Evolutionary conservation across 768 basidiomycete species (phyloP).

Genomic region (Tulasnella sp.): DNA sequence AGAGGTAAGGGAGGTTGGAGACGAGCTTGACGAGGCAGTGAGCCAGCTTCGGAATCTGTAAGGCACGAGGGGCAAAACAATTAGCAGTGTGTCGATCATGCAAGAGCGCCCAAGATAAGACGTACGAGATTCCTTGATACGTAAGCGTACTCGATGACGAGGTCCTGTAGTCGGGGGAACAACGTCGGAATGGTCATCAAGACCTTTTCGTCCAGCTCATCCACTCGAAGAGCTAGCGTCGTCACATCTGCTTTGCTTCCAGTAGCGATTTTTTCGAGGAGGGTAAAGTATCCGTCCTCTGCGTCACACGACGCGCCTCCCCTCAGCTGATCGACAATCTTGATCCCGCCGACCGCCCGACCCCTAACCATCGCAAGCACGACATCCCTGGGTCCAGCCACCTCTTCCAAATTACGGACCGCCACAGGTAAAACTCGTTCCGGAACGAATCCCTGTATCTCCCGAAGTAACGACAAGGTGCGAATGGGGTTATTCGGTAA

Average conservation of each 20-base stretch:
- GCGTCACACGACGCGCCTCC: background rate
- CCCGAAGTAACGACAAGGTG: background rate
- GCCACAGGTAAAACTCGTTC: background rate
- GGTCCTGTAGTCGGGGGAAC: conserved; percentile 8
- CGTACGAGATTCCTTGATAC: conserved; percentile 4
- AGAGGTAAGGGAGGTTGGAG: background rate
- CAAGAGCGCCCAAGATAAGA: background rate
- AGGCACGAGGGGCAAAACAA: background rate
- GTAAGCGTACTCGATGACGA: conserved; percentile 10
- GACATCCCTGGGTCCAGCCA: conserved; percentile 13
- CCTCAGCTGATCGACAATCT: background rate
- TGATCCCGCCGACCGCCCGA: conserved; percentile 2
- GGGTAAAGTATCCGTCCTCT: background rate
- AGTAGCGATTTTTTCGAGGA: background rate
- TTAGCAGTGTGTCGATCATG: background rate
- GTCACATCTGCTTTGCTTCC: background rate
- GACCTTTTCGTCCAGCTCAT: background rate
- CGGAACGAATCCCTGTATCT: background rate
- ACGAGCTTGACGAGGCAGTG: background rate
- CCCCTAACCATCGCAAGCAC: background rate
- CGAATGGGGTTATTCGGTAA: conserved; percentile 11
- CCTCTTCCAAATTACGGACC: background rate
- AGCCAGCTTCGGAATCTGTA: background rate
- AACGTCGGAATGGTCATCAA: background rate
- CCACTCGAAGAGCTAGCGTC: background rate